A percentile compares a stretch with the other conserved stretches of the same genome.
These are phyloP conservation scores for Triticum turgidum DNA, from an alignment of 176 grass and related monocot species.

Conservation along the genomic window DNA sequence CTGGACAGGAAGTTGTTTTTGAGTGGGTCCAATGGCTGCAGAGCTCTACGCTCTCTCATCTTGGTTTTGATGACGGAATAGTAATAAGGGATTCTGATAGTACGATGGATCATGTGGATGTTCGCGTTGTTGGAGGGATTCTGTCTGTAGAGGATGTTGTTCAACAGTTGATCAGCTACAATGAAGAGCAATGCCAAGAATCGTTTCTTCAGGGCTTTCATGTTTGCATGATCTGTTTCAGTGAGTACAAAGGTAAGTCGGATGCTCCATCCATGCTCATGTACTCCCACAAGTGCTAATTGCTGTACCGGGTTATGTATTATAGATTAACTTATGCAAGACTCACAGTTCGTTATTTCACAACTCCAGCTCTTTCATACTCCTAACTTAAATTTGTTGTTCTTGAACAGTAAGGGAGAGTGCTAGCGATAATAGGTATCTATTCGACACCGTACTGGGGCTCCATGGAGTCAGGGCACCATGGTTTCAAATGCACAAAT, in stretches of 20 bases:
- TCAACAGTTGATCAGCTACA: slow-evolving; percentile 45
- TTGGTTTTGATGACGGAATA: slow-evolving; percentile 43
- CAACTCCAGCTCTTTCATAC: neutral
- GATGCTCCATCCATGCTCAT: neutral
- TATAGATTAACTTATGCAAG: too few species aligned
- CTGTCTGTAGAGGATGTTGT: slow-evolving; percentile 10
- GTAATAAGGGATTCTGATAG: slow-evolving; percentile 11
- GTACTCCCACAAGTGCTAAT: too few species aligned
- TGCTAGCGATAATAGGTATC: neutral
- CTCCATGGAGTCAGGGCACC: neutral
- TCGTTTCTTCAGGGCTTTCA: slow-evolving; percentile 43
- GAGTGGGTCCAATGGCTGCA: slow-evolving; percentile 57
- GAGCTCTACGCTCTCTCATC: slow-evolving; percentile 37
- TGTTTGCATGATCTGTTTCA: slow-evolving; percentile 52
- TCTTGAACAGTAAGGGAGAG: neutral
- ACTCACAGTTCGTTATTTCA: too few species aligned
- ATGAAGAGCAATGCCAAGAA: slow-evolving; percentile 46
- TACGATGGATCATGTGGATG: slow-evolving; percentile 20
- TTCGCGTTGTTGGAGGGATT: slow-evolving; percentile 27
- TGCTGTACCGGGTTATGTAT: too few species aligned
- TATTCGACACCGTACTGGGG: neutral
- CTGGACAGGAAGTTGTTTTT: slow-evolving; percentile 46
- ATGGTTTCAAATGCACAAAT: neutral
- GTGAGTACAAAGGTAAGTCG: slow-evolving; percentile 31
- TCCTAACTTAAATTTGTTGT: neutral